Evolutionary conservation across 345 rosid species (phyloP), one percentile per base, ranked within the genome.

Genomic region (Camelina sativa): DNA sequence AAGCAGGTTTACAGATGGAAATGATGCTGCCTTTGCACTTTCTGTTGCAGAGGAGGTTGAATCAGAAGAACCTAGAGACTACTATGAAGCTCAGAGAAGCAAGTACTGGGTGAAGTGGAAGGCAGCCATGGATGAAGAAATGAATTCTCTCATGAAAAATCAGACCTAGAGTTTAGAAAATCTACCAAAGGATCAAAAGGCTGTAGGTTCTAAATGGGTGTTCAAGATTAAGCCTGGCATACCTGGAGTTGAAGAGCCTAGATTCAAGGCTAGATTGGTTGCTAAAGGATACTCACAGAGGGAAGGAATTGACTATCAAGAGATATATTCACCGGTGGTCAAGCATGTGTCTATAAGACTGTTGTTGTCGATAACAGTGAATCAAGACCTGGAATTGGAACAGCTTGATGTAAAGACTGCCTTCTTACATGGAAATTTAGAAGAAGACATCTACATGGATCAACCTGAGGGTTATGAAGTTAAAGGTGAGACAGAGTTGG

Each of bases 401-500:
- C 38, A 35, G 1, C 38, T 35, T 35, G 38, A 35, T 35, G 38
- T 35, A 8, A 35, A 35, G 10, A 35, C 38, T 34, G 37, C 53
- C 3, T 48, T 48, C 1, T 3, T 48, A 2, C 53, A 48, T 8
- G 23, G 53, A 7, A 4, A 16, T 0, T 8, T 48, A 7, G 53
- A 48, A 16, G 11, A 48, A 7, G 2, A 17, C 0, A 3, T 48
- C 1, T 48, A 7, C 5, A 48, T 48, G 53, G 22, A 16, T 7
- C 9, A 46, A 6, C 51, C 51, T 6, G 51, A 46, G 8, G 51
- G 19, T 0, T 46, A 5, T 46, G 51, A 13, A 2, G 2, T 6
- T 5, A n/a, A 15, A 5, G 1, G 3, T 5, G 3, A 6, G 0
- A 6, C 6, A 7, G 1, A n/a, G 2, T 2, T 15, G 3, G 51